Base-by-base conservation (phyloP, 2,329 filamentous ascomycete species). In the Penicillium sp. region DNA sequence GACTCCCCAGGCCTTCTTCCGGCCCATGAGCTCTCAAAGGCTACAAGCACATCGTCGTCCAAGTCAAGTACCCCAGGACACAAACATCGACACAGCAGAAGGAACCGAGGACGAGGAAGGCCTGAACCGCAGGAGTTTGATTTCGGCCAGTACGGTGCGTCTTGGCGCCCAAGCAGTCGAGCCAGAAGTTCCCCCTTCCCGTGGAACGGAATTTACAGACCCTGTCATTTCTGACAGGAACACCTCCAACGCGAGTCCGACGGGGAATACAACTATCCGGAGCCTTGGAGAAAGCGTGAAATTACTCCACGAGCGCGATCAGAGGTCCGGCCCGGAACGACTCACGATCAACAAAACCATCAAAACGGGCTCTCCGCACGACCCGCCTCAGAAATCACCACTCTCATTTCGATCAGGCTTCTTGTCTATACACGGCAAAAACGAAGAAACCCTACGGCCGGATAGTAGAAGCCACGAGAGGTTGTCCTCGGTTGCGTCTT, bases 11-110 rank as follows among this genome's bases (percentile, higher is more conserved):
- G 93, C 90, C 54, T 97, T 99, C 77, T 96, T 96, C 69, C 88
- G 88, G 21, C 94, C 94, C 40, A 96, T 99, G 91, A 97, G 92
- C 75, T 96, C 93, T 23, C 91, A 96, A 71, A 88, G 91, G 70
- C 79, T 97, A 51, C 93, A 97, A 74, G 91, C 91, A 55, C 94
- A 97, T 74, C 82, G 93, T 71, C 86, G 87, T 61, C 83, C 79
- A 42, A 58, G 56, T 42, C 56, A 58, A 47, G 63, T 78, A 78
- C 47, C 80, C 78, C 38, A 58, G 68, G 61, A 74, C 69, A 46
- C 72, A 69, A 56, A 66, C 62, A 30, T 65, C 66, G 30, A 65
- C 68, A 26, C 65, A 18, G 67, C 71, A 18, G 74, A 79, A 55
- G 74, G 73, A n/a, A 74, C 71, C 60, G 73, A 66, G 20, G 75